Evolutionary conservation across 1,284 basidiomycete genomes (phyloP).

Genomic region (Pyrrhoderma lamaoense): DNA sequence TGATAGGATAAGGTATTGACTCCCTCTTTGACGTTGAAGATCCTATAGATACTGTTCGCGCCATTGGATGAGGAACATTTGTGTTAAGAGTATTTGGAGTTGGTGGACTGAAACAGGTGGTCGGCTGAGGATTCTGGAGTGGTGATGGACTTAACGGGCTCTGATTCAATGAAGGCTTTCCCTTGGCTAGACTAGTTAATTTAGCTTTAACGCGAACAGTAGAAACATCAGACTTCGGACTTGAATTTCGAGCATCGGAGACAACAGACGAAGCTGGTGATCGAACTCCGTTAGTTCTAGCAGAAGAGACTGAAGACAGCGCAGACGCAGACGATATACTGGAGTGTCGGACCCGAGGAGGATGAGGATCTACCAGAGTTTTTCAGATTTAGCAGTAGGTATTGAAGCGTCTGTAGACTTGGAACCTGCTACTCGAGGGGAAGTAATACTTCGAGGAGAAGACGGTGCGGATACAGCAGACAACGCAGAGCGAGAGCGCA

Average conservation of each 20-base stretch:
- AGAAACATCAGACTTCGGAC: constrained; percentile 9
- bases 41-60: constrained; percentile 26
- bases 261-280: constrained; percentile 2
- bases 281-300: too few species aligned
- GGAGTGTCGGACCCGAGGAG: constrained; percentile 12
- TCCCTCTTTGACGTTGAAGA: constrained; percentile 22
- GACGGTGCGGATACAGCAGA: constrained; percentile 15
- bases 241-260: background rate
- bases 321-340: constrained; percentile 18
- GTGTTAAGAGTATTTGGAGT: constrained; percentile 31
- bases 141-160: constrained; percentile 21
- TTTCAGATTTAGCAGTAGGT: constrained; percentile 11
- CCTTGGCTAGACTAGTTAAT: constrained; percentile 40
- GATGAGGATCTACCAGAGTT: constrained; percentile 1
- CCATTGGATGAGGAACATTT: constrained; percentile 34
- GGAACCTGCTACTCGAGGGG: constrained; percentile 9
- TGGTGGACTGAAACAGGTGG: constrained; percentile 25
- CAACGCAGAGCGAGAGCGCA: constrained; percentile 22
- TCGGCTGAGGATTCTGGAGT: constrained; percentile 26
- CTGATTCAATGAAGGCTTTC: constrained; percentile 18
- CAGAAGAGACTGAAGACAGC: constrained; percentile 5
- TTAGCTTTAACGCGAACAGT: constrained; percentile 47
- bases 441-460: constrained; percentile 12
- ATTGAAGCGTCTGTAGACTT: constrained; percentile 6
- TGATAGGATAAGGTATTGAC: constrained; percentile 44